Conservation (phyloP, 139 green algal genomes). For the Chlamydomonas incerta region DNA sequence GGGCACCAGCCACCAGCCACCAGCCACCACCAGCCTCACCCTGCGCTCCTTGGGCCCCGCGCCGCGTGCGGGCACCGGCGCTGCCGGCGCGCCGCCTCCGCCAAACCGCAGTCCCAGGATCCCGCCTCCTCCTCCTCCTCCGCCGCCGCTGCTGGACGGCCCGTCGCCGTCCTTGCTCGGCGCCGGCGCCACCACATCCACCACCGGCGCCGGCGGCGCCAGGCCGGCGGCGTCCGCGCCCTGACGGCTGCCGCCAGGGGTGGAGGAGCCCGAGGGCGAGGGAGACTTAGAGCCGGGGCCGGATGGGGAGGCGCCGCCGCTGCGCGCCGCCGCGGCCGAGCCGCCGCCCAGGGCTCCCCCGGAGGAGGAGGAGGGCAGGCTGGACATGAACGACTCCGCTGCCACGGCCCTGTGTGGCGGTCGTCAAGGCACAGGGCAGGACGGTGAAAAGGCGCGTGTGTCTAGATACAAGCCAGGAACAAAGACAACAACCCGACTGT, state of each 20-base stretch:
- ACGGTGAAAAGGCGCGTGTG: no score
- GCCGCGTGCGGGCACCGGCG: not conserved
- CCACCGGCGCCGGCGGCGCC: not conserved
- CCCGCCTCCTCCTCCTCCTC: not conserved
- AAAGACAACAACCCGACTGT: no score
- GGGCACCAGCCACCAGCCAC: no score
- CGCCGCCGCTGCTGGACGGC: not conserved
- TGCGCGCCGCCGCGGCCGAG: not conserved
- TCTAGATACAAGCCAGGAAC: no score
- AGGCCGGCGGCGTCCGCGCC: not conserved
- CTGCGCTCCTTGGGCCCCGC: not conserved
- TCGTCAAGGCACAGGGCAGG: no score
- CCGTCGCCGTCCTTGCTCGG: not conserved
- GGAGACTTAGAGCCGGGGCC: not conserved
- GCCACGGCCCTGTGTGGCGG: no score
- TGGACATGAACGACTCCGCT: no score
- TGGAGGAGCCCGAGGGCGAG: not conserved
- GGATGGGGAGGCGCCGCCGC: not conserved
- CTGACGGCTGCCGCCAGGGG: not conserved
- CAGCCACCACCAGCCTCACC: not conserved
- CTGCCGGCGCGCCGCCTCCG: not conserved
- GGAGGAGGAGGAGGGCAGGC: no score
- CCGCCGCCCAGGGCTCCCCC: not conserved
- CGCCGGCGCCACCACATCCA: slow-evolving; percentile 16
- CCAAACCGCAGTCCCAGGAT: not conserved